These are phyloP conservation scores for Trichocladium uniseriatum DNA, from an alignment of 495 filamentous ascomycete species.

Conservation along the genomic window DNA sequence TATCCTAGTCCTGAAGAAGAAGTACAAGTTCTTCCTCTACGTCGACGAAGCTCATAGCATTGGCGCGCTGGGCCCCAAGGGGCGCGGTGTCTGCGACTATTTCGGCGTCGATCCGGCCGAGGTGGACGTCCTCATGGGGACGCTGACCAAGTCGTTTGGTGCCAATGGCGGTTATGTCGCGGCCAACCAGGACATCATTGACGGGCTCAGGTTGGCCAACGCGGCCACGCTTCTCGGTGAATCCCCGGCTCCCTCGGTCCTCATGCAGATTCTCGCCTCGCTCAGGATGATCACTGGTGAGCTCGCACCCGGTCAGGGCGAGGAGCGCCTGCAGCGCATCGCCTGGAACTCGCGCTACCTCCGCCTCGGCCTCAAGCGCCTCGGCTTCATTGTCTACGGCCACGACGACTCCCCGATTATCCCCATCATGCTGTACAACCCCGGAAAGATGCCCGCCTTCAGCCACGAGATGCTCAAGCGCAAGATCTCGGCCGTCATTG, in stretches of 20 bases:
- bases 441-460: conserved; percentile 95
- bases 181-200: conserved; percentile 81
- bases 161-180: conserved; percentile 96
- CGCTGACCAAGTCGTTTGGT: conserved; percentile 94
- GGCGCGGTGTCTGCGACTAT: conserved; percentile 94
- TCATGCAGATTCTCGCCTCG: conserved; percentile 78
- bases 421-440: conserved; percentile 87
- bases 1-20: conserved; percentile 73
- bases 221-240: conserved; percentile 83
- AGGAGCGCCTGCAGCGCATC: conserved; percentile 89
- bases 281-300: conserved; percentile 85
- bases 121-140: conserved; percentile 96
- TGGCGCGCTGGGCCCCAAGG: conserved; percentile 79
- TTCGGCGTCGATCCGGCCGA: conserved; percentile 81
- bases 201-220: conserved; percentile 78
- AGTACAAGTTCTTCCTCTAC: conserved; percentile 94
- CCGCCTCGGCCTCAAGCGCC: conserved; percentile 88
- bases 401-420: conserved; percentile 98
- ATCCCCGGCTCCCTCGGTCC: conserved; percentile 73
- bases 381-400: conserved; percentile 93
- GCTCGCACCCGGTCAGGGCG: conserved; percentile 78
- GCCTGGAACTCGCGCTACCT: conserved; percentile 99
- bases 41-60: conserved; percentile 96
- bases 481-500: conserved; percentile 97
- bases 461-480: conserved; percentile 95